Evolutionary conservation across 2,329 filamentous ascomycete genomes (phyloP), one percentile per base, ranked within the genome.

Genomic region (Aspergillus eucalypticola): DNA sequence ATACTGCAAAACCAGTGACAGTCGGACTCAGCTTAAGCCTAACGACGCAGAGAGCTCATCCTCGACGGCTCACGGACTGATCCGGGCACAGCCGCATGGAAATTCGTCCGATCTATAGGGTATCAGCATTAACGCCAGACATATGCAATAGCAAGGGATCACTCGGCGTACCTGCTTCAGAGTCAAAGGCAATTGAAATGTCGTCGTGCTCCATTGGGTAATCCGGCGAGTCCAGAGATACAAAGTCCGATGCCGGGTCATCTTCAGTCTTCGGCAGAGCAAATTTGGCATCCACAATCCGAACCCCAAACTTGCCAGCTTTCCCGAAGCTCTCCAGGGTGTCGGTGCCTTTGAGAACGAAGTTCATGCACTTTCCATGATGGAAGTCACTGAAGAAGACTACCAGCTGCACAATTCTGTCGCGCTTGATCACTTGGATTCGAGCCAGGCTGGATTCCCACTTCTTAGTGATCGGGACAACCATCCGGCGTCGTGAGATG

Each of bases 121-220:
- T 29, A 29, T 49, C 44, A 50, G 46, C 8, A 17, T 50, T 25
- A 23, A n/a, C 5, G 23, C 32, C 21, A n/a, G 11, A 2, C 32
- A 35, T 35, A 2, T 5, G 10, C 32, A 35, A 13, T 13, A 35
- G 32, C 53, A 29, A 17, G n/a, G 19, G 17, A 25, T 8, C 17
- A 21, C 19, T 3, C 3, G n/a, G 21, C 89, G 81, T 77, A 92
- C 90, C 89, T 70, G 84, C 81, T 73, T 91, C 89, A 49, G 83
- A 88, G 65, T 96, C 92, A 80, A 97, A 97, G 62, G 88, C 77
- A 69, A 97, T 88, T 10, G 88, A 85, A 66, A 97, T 91, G 78
- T 97, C 93, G 74, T 96, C 93, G 76, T 96, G 92, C 78, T 96
- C 93, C 54, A 91, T 91, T 1, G 92, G 91, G 75, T 96, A 90